phyloP scores from a whole-genome alignment of 306 rosid species.

The Cicer arietinum region DNA sequence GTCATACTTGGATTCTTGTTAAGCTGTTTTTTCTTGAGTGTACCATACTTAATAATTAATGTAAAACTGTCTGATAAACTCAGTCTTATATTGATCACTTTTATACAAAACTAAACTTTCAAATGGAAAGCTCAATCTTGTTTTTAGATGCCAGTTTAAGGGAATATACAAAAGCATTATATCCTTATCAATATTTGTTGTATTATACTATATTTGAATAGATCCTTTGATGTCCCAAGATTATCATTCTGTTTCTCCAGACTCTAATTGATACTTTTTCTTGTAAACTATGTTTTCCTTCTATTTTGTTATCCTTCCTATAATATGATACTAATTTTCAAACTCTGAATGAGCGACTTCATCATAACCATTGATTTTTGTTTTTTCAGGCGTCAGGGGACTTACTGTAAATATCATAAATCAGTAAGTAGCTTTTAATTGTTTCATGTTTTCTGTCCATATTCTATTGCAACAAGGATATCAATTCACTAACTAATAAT shows the following conservation, averaged over 20 bases:
- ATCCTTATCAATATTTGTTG: background rate
- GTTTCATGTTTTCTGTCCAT: slow-evolving; percentile 31
- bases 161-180: slow-evolving; percentile 9
- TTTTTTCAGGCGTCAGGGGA: slow-evolving; percentile 75
- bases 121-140: slow-evolving; percentile 7
- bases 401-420: slow-evolving; percentile 85
- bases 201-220: background rate
- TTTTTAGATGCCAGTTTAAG: slow-evolving; percentile 10
- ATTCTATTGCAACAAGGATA: slow-evolving; percentile 28
- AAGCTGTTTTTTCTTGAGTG: background rate
- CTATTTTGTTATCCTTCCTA: background rate
- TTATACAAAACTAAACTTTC: background rate
- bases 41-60: background rate
- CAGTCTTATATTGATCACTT: background rate
- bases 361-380: slow-evolving; percentile 38
- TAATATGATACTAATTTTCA: slow-evolving; percentile 19
- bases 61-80: slow-evolving; percentile 14
- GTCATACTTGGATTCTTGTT: slow-evolving; percentile 11
- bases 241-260: background rate
- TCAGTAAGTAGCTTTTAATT: slow-evolving; percentile 58
- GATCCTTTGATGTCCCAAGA: background rate
- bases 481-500: slow-evolving; percentile 19
- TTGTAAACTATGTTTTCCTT: background rate
- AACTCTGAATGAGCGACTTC: slow-evolving; percentile 36
- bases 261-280: background rate